Percentiles rank a stretch among this genome's conserved stretches.
These are phyloP conservation scores for Pleurotus djamor DNA, from an alignment of 768 basidiomycete species.

Conservation along the genomic window DNA sequence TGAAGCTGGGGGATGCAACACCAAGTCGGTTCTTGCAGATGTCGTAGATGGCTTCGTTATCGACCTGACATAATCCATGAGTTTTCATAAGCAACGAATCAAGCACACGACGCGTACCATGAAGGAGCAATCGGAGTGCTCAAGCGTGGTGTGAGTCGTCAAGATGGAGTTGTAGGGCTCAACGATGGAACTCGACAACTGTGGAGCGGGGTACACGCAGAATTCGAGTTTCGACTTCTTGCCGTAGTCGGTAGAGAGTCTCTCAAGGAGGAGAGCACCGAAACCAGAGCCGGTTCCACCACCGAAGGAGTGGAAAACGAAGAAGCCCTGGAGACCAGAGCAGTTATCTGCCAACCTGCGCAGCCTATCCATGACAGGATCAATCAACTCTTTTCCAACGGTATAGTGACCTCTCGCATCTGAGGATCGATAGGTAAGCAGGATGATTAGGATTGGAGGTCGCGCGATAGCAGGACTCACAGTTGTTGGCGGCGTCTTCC, in stretches of 20 bases:
- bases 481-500: conserved; percentile 99
- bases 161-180: conserved; percentile 98
- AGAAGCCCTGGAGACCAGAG: conserved; percentile 96
- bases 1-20: conserved; percentile 83
- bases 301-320: conserved; percentile 99
- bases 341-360: conserved; percentile 96
- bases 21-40: conserved; percentile 97
- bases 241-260: conserved; percentile 95
- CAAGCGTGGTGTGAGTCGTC: conserved; percentile 97
- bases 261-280: conserved; percentile 93
- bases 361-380: conserved; percentile 93
- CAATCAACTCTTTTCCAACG: conserved; percentile 97
- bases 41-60: conserved; percentile 99
- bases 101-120: conserved; percentile 56
- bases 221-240: conserved; percentile 99
- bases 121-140: conserved; percentile 99
- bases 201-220: conserved; percentile 93
- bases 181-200: conserved; percentile 91
- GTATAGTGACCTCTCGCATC: conserved; percentile 99
- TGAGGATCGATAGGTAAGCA: conserved; percentile 25
- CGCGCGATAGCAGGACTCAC: conserved; percentile 41
- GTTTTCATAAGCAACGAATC: conserved; percentile 2
- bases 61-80: conserved; percentile 54
- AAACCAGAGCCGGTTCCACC: conserved; percentile 99
- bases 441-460: conserved; percentile 4